Conservation (phyloP, 1,139 yeast species). For the Blastobotrys indianensis region DNA sequence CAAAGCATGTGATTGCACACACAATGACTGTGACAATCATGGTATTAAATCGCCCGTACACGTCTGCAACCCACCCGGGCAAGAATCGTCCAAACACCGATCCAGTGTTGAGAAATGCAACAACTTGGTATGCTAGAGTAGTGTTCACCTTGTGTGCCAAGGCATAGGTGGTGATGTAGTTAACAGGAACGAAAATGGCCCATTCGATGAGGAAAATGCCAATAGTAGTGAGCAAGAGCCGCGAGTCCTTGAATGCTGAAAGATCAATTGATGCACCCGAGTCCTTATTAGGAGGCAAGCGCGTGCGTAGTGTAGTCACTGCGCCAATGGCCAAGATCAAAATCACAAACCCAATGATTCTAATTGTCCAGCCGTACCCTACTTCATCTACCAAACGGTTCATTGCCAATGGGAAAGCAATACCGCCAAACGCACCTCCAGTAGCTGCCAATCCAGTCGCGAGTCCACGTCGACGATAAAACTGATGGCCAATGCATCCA, state of each 20-base stretch:
- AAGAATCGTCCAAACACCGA: conserved; percentile 45
- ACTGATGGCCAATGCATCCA: conserved; percentile 61
- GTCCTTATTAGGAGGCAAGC: conserved; percentile 29
- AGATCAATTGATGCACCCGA: conserved; percentile 36
- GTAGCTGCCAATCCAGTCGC: conserved; percentile 54
- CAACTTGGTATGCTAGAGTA: conserved; percentile 39
- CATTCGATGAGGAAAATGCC: conserved; percentile 47
- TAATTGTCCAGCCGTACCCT: conserved; percentile 60
- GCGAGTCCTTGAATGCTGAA: conserved; percentile 39
- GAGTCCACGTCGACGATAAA: conserved; percentile 46
- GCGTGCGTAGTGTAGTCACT: conserved; percentile 41
- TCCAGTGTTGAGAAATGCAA: conserved; percentile 43
- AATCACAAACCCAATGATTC: conserved; percentile 49
- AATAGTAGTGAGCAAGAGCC: conserved; percentile 38
- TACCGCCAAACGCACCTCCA: conserved; percentile 62
- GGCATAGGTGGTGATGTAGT: conserved; percentile 50
- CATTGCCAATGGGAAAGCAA: conserved; percentile 52
- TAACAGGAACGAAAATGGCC: conserved; percentile 45
- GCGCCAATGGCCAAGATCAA: conserved; percentile 38
- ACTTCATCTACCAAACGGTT: conserved; percentile 41
- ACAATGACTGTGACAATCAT: conserved; percentile 40
- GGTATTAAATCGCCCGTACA: conserved; percentile 48
- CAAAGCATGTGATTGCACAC: conserved; percentile 34
- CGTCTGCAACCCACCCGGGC: conserved; percentile 47
- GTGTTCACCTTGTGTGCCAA: conserved; percentile 39